These are phyloP conservation scores for Ulota crispa DNA, from an alignment of 225 moss, liverwort and hornwort species.

Conservation along the genomic window DNA sequence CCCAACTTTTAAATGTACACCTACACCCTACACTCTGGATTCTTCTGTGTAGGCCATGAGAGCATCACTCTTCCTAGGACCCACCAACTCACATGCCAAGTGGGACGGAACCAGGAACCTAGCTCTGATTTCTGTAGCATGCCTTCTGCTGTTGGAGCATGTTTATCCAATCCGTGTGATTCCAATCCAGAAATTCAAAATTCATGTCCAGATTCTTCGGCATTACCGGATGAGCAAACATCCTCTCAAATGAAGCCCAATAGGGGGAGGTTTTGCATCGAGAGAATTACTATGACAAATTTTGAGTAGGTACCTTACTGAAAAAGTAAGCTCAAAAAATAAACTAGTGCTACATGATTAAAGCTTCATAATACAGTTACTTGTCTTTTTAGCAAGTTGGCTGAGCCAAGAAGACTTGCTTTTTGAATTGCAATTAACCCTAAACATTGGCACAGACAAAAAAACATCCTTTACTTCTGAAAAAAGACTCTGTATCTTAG, in stretches of 20 bases:
- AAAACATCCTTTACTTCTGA: no score
- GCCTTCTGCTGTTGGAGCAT: not conserved
- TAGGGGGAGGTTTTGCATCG: no score
- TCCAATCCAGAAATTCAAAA: not conserved
- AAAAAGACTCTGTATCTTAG: no score
- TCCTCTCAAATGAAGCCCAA: not conserved
- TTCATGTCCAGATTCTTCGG: not conserved
- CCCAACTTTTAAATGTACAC: not conserved
- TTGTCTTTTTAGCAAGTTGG: no score
- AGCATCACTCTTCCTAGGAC: constrained; percentile 27
- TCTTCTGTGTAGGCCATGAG: not conserved
- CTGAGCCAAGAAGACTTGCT: no score
- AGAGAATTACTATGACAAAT: no score
- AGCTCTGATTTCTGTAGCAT: not conserved
- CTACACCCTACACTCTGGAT: not conserved
- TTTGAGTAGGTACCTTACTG: no score
- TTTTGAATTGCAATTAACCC: no score
- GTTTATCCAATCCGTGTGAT: not conserved
- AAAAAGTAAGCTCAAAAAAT: no score
- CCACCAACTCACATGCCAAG: constrained; percentile 27
- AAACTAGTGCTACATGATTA: no score
- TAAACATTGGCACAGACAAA: no score
- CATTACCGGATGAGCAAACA: not conserved
- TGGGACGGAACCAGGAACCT: not conserved
- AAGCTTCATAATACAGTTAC: no score